Percentiles rank a stretch among this genome's conserved stretches.
These are phyloP conservation scores for Aspergillus quadricinctus DNA, from an alignment of 2,329 filamentous ascomycete species.

Conservation along the genomic window DNA sequence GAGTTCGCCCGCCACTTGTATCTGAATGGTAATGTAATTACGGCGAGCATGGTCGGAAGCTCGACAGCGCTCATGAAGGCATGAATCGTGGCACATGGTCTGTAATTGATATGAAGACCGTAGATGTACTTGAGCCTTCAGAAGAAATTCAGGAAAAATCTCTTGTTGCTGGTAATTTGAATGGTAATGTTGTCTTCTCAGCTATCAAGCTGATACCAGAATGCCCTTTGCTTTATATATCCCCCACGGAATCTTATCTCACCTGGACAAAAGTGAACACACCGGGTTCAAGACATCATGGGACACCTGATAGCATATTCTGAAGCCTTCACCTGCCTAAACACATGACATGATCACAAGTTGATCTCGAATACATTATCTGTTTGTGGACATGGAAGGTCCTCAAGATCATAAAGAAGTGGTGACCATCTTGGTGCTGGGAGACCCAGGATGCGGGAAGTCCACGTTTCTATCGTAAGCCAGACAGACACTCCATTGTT, in stretches of 20 bases:
- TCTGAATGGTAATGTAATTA: not conserved
- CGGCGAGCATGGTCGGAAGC: not conserved
- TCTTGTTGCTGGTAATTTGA: not conserved
- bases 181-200: not conserved
- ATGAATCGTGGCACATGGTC: not conserved
- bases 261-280: not conserved
- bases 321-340: not conserved
- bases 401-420: conserved; percentile 8
- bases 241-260: not conserved
- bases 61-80: not conserved
- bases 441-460: conserved; percentile 58
- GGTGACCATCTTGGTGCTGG: conserved; percentile 51
- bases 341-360: not conserved
- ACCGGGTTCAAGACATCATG: not conserved
- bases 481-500: not conserved
- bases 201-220: not conserved
- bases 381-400: not conserved
- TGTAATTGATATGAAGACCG: not conserved
- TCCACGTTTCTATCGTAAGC: conserved; percentile 60
- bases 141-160: not conserved
- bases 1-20: not conserved
- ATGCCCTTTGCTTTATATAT: not conserved
- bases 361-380: not conserved
- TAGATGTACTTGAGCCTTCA: no score
- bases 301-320: not conserved